Conservation (phyloP, 2,329 filamentous ascomycete genomes). For the Nemania diffusa region DNA sequence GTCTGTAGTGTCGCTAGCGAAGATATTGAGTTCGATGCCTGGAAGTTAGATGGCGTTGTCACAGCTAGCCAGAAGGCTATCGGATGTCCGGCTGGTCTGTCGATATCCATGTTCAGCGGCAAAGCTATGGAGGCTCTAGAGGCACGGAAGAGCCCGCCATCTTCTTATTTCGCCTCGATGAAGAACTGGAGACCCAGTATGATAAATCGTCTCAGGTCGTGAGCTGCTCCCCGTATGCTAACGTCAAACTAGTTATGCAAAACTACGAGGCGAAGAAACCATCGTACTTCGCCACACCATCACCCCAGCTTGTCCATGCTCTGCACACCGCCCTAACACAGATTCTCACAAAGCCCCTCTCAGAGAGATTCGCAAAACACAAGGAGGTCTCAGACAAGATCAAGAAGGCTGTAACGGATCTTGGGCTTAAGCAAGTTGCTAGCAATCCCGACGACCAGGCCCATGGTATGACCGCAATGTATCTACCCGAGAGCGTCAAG, state of each 20-base stretch:
- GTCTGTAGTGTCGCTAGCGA: slow-evolving; percentile 97
- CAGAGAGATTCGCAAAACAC: slow-evolving; percentile 86
- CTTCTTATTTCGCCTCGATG: slow-evolving; percentile 94
- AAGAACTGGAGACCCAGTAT: slow-evolving; percentile 95
- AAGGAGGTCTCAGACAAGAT: slow-evolving; percentile 81
- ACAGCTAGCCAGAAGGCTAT: slow-evolving; percentile 98
- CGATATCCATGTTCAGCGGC: slow-evolving; percentile 92
- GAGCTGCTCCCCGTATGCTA: slow-evolving; percentile 26
- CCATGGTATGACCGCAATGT: slow-evolving; percentile 98
- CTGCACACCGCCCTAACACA: slow-evolving; percentile 89
- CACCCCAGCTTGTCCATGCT: slow-evolving; percentile 91
- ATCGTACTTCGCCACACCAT: slow-evolving; percentile 97
- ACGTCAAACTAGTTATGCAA: slow-evolving; percentile 79
- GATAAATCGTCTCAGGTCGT: slow-evolving; percentile 40
- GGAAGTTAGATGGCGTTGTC: slow-evolving; percentile 91
- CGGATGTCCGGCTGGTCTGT: slow-evolving; percentile 91
- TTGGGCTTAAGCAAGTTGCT: slow-evolving; percentile 90
- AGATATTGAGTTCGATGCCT: slow-evolving; percentile 95
- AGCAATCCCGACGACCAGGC: slow-evolving; percentile 89
- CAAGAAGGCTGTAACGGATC: slow-evolving; percentile 81
- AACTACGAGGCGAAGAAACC: slow-evolving; percentile 99
- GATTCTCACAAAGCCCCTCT: slow-evolving; percentile 82
- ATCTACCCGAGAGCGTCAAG: slow-evolving; percentile 85
- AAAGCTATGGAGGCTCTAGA: slow-evolving; percentile 85
- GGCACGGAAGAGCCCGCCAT: slow-evolving; percentile 80